phyloP scores from a whole-genome alignment of 768 basidiomycete species.

The Agaricus subrufescens region DNA sequence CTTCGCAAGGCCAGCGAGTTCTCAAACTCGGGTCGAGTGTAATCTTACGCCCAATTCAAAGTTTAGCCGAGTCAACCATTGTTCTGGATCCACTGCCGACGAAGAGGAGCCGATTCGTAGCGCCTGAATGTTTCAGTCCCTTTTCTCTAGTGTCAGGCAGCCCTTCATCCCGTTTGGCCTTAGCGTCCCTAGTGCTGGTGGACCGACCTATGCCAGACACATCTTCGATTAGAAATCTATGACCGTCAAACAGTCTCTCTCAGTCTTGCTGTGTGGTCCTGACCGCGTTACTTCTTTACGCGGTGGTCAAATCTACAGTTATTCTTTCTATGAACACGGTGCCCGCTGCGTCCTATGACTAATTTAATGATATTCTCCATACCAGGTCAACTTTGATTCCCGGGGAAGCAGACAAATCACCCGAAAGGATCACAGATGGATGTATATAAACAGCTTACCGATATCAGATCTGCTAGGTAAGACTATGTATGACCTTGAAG shows the following conservation, averaged over 20 bases:
- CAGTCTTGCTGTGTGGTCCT: neutral
- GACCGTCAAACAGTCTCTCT: constrained; percentile 26
- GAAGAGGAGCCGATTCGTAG: constrained; percentile 29
- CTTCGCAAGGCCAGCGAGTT: constrained; percentile 20
- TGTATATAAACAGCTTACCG: constrained; percentile 17
- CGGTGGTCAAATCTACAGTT: neutral
- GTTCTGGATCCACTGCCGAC: constrained; percentile 21
- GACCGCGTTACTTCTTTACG: neutral
- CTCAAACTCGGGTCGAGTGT: constrained; percentile 20
- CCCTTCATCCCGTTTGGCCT: constrained; percentile 16
- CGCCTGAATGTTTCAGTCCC: constrained; percentile 32
- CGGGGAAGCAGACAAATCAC: neutral
- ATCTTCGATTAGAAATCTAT: constrained; percentile 29
- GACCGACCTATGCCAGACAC: constrained; percentile 27
- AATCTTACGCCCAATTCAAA: neutral
- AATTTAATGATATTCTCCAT: neutral
- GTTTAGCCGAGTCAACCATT: constrained; percentile 10
- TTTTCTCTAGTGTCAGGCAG: constrained; percentile 25
- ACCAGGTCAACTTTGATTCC: constrained; percentile 11
- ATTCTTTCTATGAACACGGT: neutral
- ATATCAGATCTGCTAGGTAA: neutral
- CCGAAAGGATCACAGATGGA: constrained; percentile 12
- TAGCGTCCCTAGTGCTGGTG: constrained; percentile 17
- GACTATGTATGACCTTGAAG: neutral
- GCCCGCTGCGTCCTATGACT: neutral